Evolutionary conservation across 768 basidiomycete species (phyloP).

Genomic region (Cystofilobasidium ferigula): DNA sequence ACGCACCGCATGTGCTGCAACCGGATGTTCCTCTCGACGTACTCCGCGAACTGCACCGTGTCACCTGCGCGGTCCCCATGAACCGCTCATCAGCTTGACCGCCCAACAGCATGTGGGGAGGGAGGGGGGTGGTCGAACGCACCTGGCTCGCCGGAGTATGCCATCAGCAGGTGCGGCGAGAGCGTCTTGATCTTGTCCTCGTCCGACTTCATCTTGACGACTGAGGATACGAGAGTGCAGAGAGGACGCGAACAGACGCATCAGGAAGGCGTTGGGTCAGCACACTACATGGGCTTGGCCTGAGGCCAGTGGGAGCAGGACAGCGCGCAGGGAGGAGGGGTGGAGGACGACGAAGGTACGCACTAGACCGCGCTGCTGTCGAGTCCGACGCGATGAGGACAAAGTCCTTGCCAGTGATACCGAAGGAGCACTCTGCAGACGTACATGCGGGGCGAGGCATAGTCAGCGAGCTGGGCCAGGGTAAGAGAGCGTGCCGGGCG

Average conservation of each 20-base stretch:
- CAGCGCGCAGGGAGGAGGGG: neutral
- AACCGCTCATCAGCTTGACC: neutral
- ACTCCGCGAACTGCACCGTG: constrained; percentile 93
- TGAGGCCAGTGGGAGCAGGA: too few species aligned
- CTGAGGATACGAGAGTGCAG: constrained; percentile 35
- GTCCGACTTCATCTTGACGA: constrained; percentile 94
- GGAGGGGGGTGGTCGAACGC: constrained; percentile 26
- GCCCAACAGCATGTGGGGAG: neutral
- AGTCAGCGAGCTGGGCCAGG: too few species aligned
- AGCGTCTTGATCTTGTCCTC: constrained; percentile 93
- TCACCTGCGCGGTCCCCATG: constrained; percentile 53
- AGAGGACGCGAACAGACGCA: too few species aligned
- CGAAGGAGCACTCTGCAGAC: constrained; percentile 82
- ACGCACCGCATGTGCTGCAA: constrained; percentile 78
- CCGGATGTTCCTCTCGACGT: constrained; percentile 86
- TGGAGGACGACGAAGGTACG: neutral
- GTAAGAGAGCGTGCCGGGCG: too few species aligned
- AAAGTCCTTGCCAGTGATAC: constrained; percentile 82
- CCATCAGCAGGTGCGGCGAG: constrained; percentile 84
- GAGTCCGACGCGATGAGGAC: constrained; percentile 86
- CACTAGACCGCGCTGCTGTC: constrained; percentile 60
- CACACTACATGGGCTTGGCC: too few species aligned
- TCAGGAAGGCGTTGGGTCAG: neutral
- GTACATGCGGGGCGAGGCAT: too few species aligned
- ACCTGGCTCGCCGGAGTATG: constrained; percentile 90